phyloP scores from a whole-genome alignment of 2,329 filamentous ascomycete species.

The Alternaria consortialis region DNA sequence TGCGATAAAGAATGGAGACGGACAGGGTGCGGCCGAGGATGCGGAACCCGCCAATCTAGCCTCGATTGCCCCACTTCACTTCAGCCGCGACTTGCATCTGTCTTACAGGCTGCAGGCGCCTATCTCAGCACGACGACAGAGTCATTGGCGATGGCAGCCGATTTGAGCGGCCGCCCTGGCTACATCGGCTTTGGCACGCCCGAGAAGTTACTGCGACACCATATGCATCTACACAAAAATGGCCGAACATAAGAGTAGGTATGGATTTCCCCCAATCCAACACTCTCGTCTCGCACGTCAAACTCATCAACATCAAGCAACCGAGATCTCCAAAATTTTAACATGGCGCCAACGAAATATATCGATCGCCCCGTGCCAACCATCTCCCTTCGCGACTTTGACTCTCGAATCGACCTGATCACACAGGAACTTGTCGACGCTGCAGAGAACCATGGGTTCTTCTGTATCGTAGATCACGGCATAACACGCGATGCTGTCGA shows the following conservation, averaged over 20 bases:
- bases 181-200: background rate
- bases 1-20: background rate
- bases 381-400: slow-evolving; percentile 64
- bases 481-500: slow-evolving; percentile 61
- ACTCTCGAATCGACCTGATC: slow-evolving; percentile 62
- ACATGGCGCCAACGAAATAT: slow-evolving; percentile 23
- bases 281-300: background rate
- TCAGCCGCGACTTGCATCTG: background rate
- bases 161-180: slow-evolving; percentile 2
- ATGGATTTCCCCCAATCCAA: background rate
- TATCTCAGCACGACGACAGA: background rate
- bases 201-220: background rate
- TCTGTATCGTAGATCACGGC: slow-evolving; percentile 65
- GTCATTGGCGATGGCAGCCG: slow-evolving; percentile 4
- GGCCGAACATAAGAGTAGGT: slow-evolving; percentile 12
- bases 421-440: slow-evolving; percentile 62
- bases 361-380: slow-evolving; percentile 24
- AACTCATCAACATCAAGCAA: background rate
- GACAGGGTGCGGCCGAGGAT: slow-evolving; percentile 15
- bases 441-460: slow-evolving; percentile 69
- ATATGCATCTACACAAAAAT: background rate
- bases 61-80: slow-evolving; percentile 8
- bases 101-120: background rate
- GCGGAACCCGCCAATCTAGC: background rate
- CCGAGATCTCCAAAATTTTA: background rate